Conservation (phyloP, 805 yeast genomes). For the Tetrapisispora fleetii region DNA sequence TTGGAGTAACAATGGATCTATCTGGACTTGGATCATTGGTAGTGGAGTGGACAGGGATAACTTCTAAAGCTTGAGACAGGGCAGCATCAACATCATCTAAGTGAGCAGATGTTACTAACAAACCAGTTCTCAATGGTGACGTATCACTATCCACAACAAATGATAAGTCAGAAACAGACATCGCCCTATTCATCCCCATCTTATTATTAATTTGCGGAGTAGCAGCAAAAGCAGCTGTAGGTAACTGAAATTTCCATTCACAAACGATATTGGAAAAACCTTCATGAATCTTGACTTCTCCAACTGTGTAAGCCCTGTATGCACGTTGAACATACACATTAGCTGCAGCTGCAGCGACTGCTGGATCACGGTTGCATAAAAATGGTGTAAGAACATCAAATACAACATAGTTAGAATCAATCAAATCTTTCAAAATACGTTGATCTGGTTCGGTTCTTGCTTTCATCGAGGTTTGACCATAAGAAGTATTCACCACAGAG, state of each 20-base stretch:
- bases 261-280: slow-evolving; percentile 54
- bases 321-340: slow-evolving; percentile 96
- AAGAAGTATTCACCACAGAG: slow-evolving; percentile 79
- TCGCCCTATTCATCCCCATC: slow-evolving; percentile 66
- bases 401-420: slow-evolving; percentile 91
- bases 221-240: slow-evolving; percentile 71
- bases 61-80: slow-evolving; percentile 63
- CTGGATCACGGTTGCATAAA: slow-evolving; percentile 70
- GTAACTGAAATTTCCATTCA: slow-evolving; percentile 83
- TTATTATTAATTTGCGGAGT: slow-evolving; percentile 42
- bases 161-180: slow-evolving; percentile 86
- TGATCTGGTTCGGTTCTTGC: slow-evolving; percentile 70
- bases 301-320: slow-evolving; percentile 88
- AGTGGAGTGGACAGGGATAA: slow-evolving; percentile 41
- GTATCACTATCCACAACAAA: slow-evolving; percentile 67
- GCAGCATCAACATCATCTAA: slow-evolving; percentile 86
- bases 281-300: slow-evolving; percentile 56
- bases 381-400: slow-evolving; percentile 94
- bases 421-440: slow-evolving; percentile 72
- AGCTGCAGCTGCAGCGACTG: slow-evolving; percentile 91
- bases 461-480: slow-evolving; percentile 71
- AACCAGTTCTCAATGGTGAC: slow-evolving; percentile 70
- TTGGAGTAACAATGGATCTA: slow-evolving; percentile 29
- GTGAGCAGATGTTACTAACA: slow-evolving; percentile 69
- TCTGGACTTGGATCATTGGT: slow-evolving; percentile 41